Evolutionary conservation across 192 early-diverging fungal species (phyloP).

Genomic region (Podila clonocystis): DNA sequence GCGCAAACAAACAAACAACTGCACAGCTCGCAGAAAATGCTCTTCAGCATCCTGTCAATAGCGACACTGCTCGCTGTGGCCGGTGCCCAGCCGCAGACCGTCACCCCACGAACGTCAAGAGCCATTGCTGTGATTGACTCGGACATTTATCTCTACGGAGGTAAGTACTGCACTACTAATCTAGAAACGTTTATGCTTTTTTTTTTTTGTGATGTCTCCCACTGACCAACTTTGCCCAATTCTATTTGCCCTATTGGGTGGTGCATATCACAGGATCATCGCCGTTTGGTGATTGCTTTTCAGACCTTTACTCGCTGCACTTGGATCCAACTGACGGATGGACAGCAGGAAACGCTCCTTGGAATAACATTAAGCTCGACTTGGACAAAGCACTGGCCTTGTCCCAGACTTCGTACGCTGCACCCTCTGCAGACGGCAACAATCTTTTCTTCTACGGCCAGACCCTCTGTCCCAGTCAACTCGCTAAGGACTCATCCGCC

Average conservation of each 20-base stretch:
- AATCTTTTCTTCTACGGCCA: conserved; percentile 38
- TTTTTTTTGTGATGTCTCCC: neutral
- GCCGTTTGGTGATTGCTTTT: conserved; percentile 25
- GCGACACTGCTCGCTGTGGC: conserved; percentile 10
- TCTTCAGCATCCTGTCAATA: conserved; percentile 8
- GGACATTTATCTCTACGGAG: conserved; percentile 42
- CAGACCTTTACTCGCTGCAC: conserved; percentile 33
- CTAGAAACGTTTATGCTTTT: neutral
- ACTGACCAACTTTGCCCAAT: neutral
- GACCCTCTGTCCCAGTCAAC: conserved; percentile 13
- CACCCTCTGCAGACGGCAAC: conserved; percentile 21
- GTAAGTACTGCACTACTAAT: neutral
- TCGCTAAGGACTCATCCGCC: neutral
- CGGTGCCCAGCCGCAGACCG: conserved; percentile 29
- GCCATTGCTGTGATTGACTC: conserved; percentile 34
- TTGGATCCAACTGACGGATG: conserved; percentile 33
- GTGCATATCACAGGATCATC: conserved; percentile 16
- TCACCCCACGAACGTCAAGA: conserved; percentile 19
- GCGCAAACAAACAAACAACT: neutral
- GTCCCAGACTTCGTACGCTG: conserved; percentile 17
- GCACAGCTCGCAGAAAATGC: neutral
- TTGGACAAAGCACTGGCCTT: conserved; percentile 4
- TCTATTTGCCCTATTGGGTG: neutral
- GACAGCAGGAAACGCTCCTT: conserved; percentile 19
- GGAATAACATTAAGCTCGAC: conserved; percentile 5